Conservation (phyloP, 768 basidiomycete genomes). For the Hygrocybe coccinea region DNA sequence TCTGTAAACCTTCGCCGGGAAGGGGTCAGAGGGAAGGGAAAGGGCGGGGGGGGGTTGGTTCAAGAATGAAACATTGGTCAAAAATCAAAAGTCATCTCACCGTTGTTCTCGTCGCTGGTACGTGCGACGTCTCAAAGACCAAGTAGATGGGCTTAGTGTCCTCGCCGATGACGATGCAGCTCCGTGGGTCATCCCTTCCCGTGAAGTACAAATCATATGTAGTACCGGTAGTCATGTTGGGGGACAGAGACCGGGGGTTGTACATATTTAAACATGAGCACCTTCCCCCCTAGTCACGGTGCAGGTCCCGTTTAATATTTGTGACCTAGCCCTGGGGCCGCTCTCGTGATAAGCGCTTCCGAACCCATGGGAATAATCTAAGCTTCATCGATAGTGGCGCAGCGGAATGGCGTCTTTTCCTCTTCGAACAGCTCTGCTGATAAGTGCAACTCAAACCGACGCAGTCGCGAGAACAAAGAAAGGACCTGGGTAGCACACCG, state of each 20-base stretch:
- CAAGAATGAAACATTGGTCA: conserved; percentile 9
- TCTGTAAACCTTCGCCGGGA: conserved; percentile 33
- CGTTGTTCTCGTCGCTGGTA: conserved; percentile 44
- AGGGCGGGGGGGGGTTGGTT: not conserved
- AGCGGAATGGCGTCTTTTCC: conserved; percentile 8
- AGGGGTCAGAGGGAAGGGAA: conserved; percentile 3
- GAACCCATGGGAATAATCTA: conserved; percentile 48
- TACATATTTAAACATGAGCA: conserved; percentile 40
- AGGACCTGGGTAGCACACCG: not conserved
- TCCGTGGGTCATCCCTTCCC: conserved; percentile 62
- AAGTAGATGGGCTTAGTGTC: conserved; percentile 56
- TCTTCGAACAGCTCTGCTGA: not conserved
- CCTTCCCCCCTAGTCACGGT: too few relatives aligned
- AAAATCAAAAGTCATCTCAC: conserved; percentile 29
- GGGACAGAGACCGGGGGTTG: conserved; percentile 32
- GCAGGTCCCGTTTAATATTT: too few relatives aligned
- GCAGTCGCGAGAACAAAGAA: too few relatives aligned
- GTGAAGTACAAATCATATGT: conserved; percentile 64
- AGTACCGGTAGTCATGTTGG: conserved; percentile 22
- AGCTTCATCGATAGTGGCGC: conserved; percentile 43
- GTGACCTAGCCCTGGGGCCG: conserved; percentile 11
- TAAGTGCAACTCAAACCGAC: not conserved
- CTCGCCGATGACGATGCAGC: conserved; percentile 63
- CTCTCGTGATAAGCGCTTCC: conserved; percentile 50
- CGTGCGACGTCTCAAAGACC: conserved; percentile 59